Evolutionary conservation across 164 flowering plant genomes (phyloP), one percentile per base, ranked within the genome.

Genomic region (Taxillus chinensis): DNA sequence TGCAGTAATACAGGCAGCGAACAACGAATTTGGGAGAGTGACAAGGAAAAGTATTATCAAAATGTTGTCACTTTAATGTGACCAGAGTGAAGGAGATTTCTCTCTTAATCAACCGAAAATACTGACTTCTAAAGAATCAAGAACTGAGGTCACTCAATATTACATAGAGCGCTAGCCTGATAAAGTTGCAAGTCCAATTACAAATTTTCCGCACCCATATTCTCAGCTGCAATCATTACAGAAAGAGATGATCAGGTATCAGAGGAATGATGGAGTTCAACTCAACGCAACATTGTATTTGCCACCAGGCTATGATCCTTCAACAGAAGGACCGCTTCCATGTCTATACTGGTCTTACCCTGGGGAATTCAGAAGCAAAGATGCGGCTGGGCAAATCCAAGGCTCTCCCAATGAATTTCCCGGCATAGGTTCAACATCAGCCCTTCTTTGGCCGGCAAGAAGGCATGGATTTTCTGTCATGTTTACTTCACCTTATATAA

Each of bases 391-490:
- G 68, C 99, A 90, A 80, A 97, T 90, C 60, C 97, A 92, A 69
- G 96, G 97, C 68, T 93, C 99, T 67, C 99, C 99, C 53, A 93
- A 93, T 78, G 95, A 90, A 76, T 93, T 93, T 82, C 74, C 98
- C 4, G 92, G 97, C 77, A 93, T 93, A 66, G 99, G 99, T 56
- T 70, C 96, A 42, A 93, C 99, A 68, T 90, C 97, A 8, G 82
- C 97, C 61, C 91, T 93, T 70, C 97, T 93, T 64, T 93, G 99
- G 99, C 83, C 90, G 63, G 95, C 96, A 55, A 82, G 96, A 70
- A 76, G 97, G 99, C 71, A 76, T 45, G 74, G 2, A 13, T 54
- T 55, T 62, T 54, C 42, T n/a, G 27, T 3, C 55, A 42, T 0
- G 27, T 27, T 27, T 27, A 27, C 48, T 39, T 1, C 9, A 5